Evolutionary conservation across 164 flowering plant genomes (phyloP).

Genomic region (Stephania japonica): DNA sequence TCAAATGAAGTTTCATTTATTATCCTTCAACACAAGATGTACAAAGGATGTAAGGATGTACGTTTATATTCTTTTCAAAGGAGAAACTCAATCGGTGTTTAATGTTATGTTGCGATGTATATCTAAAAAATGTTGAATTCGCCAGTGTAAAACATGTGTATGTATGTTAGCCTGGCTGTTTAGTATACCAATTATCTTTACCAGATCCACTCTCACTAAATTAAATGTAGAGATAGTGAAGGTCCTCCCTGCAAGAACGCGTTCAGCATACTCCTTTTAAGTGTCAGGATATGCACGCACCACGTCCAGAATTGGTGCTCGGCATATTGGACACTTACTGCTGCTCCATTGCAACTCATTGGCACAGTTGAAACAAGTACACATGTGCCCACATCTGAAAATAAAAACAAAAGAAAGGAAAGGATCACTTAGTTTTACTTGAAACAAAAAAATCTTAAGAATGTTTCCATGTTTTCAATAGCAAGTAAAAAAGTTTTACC

Average conservation of each 20-base stretch:
- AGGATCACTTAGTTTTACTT: background rate
- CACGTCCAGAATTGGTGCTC: slow-evolving; percentile 69
- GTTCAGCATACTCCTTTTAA: slow-evolving; percentile 17
- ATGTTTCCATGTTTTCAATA: background rate
- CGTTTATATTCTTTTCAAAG: background rate
- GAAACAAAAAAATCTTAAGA: background rate
- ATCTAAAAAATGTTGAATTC: slow-evolving; percentile 6
- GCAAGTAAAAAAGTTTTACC: background rate
- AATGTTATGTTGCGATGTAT: background rate
- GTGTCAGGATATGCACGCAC: slow-evolving; percentile 49
- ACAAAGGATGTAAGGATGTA: background rate
- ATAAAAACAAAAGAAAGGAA: background rate
- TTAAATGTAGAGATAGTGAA: background rate
- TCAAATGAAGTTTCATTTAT: slow-evolving; percentile 8
- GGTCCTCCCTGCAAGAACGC: slow-evolving; percentile 39
- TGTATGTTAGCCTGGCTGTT: slow-evolving; percentile 3
- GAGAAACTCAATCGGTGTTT: slow-evolving; percentile 1
- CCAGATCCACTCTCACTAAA: background rate
- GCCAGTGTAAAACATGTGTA: background rate
- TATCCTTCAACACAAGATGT: slow-evolving; percentile 3
- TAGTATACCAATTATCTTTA: slow-evolving; percentile 1
- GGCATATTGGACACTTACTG: slow-evolving; percentile 77
- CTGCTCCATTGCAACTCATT: slow-evolving; percentile 72
- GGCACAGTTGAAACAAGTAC: slow-evolving; percentile 87
- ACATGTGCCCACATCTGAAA: slow-evolving; percentile 95